Base-by-base conservation (phyloP, 805 yeast species). In the Debaryomyces maramus region DNA sequence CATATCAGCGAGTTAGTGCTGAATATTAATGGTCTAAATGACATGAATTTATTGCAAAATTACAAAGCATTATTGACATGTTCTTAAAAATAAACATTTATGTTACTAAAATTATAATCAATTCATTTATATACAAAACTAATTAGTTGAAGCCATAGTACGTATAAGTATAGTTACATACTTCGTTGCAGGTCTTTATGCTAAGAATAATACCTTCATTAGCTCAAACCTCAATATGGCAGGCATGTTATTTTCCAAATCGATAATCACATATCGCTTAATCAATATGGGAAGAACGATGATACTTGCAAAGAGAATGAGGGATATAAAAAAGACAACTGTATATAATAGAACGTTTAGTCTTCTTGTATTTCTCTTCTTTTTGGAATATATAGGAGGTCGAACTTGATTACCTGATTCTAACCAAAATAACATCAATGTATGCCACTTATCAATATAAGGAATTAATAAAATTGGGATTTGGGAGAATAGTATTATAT, bases 401-500 rank as follows among this genome's bases (percentile, higher is more conserved):
- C 78, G 63, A 2, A 78, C 53, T 49, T 78, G 82, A 29, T 65
- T 62, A 4, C 67, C 66, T 2, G 87, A 86, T 39, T 70, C 75
- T 41, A 83, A 61, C 91, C 91, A 85, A 48, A 84, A 74, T 24
- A 85, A 63, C 53, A 80, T 65, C 63, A 78, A 64, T 1, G 88
- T 77, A 52, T 85, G 93, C 75, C 82, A 75, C 34, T 72, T 72
- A 51, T 83, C 85, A 33, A 81, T 71, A 47, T 71, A 81, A 0
- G 90, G 90, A 29, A 81, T 62, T 24, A 83, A 65, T 24, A 83
- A 58, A 11, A 84, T 44, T 1, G 89, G 89, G 7, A 81, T 60
- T 47, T 83, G 87, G 5, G 72, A 57, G 43, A 77, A 73, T 36
- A 83, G 61, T 10, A 85, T 58, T 30, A 75, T 48, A 53, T 85